A percentile compares a stretch with the other conserved stretches of the same genome.
phyloP scores from a whole-genome alignment of 2,329 filamentous ascomycete genomes.

The Colletotrichum neosansevieriae region DNA sequence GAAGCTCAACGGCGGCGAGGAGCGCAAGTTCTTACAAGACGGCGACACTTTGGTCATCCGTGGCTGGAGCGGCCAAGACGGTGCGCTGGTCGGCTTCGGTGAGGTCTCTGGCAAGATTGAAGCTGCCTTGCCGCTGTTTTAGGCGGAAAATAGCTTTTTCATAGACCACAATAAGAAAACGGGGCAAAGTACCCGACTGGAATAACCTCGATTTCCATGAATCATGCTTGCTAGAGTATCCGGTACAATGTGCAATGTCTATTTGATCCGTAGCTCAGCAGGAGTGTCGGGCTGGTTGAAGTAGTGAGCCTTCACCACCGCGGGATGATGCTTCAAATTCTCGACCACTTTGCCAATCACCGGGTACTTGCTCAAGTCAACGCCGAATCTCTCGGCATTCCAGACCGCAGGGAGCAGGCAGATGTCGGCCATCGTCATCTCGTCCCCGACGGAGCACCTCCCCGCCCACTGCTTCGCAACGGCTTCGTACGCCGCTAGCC shows the following conservation, averaged over 20 bases:
- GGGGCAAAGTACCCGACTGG: no score
- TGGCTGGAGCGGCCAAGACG: slow-evolving; percentile 75
- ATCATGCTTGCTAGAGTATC: neutral
- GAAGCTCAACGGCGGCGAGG: slow-evolving; percentile 71
- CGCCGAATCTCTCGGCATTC: slow-evolving; percentile 66
- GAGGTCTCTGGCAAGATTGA: slow-evolving; percentile 75
- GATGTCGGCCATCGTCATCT: slow-evolving; percentile 68
- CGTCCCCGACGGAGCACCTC: slow-evolving; percentile 66
- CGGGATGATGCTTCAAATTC: slow-evolving; percentile 60
- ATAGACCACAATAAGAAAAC: neutral
- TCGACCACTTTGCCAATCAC: slow-evolving; percentile 59
- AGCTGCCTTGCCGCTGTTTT: slow-evolving; percentile 48
- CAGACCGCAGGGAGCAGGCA: slow-evolving; percentile 69
- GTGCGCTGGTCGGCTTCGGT: slow-evolving; percentile 80
- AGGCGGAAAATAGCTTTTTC: neutral
- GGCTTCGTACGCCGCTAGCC: slow-evolving; percentile 68
- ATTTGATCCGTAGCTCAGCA: slow-evolving; percentile 18
- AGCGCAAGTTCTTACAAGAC: slow-evolving; percentile 79
- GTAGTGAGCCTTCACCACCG: slow-evolving; percentile 66
- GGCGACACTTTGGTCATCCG: slow-evolving; percentile 77
- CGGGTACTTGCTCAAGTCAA: slow-evolving; percentile 64
- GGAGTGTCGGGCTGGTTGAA: slow-evolving; percentile 64
- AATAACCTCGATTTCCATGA: neutral
- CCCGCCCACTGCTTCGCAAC: slow-evolving; percentile 56
- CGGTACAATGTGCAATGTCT: neutral